Evolutionary conservation across 306 rosid genomes (phyloP).

Genomic region (Arachis stenosperma): DNA sequence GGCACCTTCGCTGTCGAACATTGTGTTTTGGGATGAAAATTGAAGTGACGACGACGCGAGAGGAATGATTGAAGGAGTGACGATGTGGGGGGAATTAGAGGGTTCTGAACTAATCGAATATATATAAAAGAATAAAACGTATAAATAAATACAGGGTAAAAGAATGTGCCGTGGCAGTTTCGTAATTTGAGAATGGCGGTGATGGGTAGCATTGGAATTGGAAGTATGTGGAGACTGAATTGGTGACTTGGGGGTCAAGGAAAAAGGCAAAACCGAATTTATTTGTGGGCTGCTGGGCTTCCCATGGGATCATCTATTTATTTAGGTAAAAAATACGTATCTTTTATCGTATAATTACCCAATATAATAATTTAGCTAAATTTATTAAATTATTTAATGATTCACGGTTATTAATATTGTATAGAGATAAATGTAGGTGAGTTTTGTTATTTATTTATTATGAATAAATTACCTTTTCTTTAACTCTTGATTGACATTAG

Average conservation of each 20-base stretch:
- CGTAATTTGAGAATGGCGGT: not conserved
- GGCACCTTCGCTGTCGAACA: conserved; percentile 47
- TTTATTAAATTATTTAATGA: too few relatives aligned
- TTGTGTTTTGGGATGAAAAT: conserved; percentile 4
- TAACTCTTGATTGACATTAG: too few relatives aligned
- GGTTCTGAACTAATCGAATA: conserved; percentile 1
- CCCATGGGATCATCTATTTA: too few relatives aligned
- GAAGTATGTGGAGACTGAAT: not conserved
- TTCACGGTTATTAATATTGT: too few relatives aligned
- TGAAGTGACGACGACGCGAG: not conserved
- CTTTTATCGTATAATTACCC: too few relatives aligned
- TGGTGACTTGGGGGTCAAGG: conserved; percentile 4
- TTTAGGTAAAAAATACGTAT: too few relatives aligned
- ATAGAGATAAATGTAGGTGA: too few relatives aligned
- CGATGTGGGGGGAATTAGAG: not conserved
- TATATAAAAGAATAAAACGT: too few relatives aligned
- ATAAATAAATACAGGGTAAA: not conserved
- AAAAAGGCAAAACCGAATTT: not conserved
- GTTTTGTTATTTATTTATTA: too few relatives aligned
- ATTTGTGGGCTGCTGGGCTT: not conserved
- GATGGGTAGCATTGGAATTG: not conserved
- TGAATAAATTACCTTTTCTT: too few relatives aligned
- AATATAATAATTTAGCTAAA: too few relatives aligned
- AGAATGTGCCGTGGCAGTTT: not conserved
- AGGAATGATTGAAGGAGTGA: not conserved